Evolutionary conservation across 192 early-diverging fungal species (phyloP), one percentile per base, ranked within the genome.

Genomic region (Rhizoclosmatium globosum): DNA sequence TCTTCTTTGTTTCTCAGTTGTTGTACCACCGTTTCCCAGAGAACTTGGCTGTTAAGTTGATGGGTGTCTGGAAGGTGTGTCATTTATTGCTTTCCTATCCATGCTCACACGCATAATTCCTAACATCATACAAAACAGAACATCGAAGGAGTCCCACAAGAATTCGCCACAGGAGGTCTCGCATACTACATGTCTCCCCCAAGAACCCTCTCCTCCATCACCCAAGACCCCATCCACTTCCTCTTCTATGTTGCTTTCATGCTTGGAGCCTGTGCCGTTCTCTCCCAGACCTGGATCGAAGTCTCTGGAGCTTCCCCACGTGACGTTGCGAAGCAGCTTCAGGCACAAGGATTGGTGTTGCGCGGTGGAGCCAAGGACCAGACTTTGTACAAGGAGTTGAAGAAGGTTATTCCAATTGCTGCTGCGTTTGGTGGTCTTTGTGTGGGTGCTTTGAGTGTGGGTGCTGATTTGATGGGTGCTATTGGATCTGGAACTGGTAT

Each of bases 401-500:
- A 99, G 92, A 92, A 95, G 74, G 92, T 98, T 66, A 99, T 99
- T 82, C 98, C 98, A 13, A 96, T 94, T 65, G 98, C 98, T 67
- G 98, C 98, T 23, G 93, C 94, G 57, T 96, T 99, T 74, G 98
- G 98, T 79, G 98, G 98, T 76, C 92, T 98, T 23, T 95, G 94
- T 83, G 94, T 99, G 84, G 98, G 97, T 70, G 93, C 94, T 31
- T 85, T 99, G 68, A 96, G 95, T 59, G 97, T 99, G 57, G 86
- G 94, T 82, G 98, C 98, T 38, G 98, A 99, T 89, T 91, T 99
- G 80, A 85, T 99, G 48, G 97, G 87, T 62, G 98, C 98, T 41
- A 97, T 99, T 90, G 98, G 98, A 41, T 97, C 96, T 46, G 98
- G 98, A 58, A 99, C 98, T 23, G 98, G 98, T 92, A 99, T 99